Evolutionary conservation across 2,329 filamentous ascomycete species (phyloP).

Genomic region (Hawksworthiomyces lignivorus): DNA sequence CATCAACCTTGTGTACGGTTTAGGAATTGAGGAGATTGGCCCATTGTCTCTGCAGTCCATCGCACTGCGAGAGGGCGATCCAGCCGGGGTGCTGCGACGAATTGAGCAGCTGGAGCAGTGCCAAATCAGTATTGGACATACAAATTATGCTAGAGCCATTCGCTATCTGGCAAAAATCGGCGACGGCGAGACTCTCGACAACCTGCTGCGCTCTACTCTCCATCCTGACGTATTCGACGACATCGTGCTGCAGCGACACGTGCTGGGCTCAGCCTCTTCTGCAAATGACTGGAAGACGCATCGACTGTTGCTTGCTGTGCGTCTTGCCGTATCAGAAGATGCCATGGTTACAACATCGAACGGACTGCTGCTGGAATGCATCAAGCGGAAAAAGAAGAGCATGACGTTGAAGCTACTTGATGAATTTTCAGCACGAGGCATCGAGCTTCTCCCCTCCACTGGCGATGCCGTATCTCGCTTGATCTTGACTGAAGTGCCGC

Average conservation of each 20-base stretch:
- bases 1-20: constrained; percentile 59
- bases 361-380: constrained; percentile 22
- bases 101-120: constrained; percentile 53
- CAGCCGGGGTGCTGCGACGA: constrained; percentile 47
- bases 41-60: constrained; percentile 71
- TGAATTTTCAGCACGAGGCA: constrained; percentile 27
- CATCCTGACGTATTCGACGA: constrained; percentile 51
- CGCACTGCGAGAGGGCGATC: constrained; percentile 53
- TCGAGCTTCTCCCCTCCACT: constrained; percentile 21
- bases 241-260: constrained; percentile 28
- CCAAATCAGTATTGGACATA: constrained; percentile 55
- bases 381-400: constrained; percentile 18
- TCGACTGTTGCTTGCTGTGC: constrained; percentile 37
- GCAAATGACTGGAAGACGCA: constrained; percentile 34
- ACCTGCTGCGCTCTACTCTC: constrained; percentile 41
- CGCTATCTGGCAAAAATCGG: constrained; percentile 53
- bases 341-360: constrained; percentile 25
- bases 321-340: constrained; percentile 25
- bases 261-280: constrained; percentile 27
- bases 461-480: constrained; percentile 21
- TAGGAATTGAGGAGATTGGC: constrained; percentile 66
- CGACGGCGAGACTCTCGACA: constrained; percentile 40
- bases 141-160: constrained; percentile 59
- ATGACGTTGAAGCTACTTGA: constrained; percentile 27
- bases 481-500: constrained; percentile 23